Evolutionary conservation across 768 basidiomycete genomes (phyloP).

Genomic region (Daedaleopsis nitida): DNA sequence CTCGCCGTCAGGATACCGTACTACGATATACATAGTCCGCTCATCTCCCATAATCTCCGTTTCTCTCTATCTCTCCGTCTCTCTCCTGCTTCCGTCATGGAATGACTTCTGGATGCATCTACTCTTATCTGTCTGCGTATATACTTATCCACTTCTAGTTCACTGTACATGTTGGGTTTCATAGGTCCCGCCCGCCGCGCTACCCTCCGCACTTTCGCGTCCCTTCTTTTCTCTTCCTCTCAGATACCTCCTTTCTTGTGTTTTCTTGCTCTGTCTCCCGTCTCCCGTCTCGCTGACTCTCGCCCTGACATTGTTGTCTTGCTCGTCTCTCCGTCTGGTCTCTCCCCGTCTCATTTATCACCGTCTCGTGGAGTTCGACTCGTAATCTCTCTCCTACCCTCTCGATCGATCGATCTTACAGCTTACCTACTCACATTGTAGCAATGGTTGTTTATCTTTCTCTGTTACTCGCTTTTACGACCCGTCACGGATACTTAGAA

Average conservation of each 20-base stretch:
- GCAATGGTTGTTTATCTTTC: slow-evolving; percentile 20
- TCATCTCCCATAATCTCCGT: slow-evolving; percentile 30
- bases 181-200: slow-evolving; percentile 20
- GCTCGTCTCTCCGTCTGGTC: slow-evolving; percentile 21
- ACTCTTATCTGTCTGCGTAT: slow-evolving; percentile 21
- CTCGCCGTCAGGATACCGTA: slow-evolving; percentile 26
- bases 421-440: slow-evolving; percentile 20
- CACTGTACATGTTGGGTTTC: slow-evolving; percentile 20
- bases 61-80: slow-evolving; percentile 16
- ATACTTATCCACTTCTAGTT: slow-evolving; percentile 35
- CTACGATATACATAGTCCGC: slow-evolving; percentile 30
- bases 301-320: slow-evolving; percentile 30
- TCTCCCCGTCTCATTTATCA: not conserved
- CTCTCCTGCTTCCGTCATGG: slow-evolving; percentile 21
- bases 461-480: slow-evolving; percentile 13
- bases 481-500: slow-evolving; percentile 18
- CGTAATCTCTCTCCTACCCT: slow-evolving; percentile 10
- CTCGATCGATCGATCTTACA: slow-evolving; percentile 15
- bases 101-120: slow-evolving; percentile 27
- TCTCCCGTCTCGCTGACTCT: slow-evolving; percentile 31
- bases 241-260: slow-evolving; percentile 32
- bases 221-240: slow-evolving; percentile 9
- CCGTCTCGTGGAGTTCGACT: slow-evolving; percentile 6
- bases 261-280: slow-evolving; percentile 10
- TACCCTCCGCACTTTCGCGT: slow-evolving; percentile 20